Evolutionary conservation across 257 asterid species (phyloP), one percentile per base, ranked within the genome.

Genomic region (Gentiana macrophylla): DNA sequence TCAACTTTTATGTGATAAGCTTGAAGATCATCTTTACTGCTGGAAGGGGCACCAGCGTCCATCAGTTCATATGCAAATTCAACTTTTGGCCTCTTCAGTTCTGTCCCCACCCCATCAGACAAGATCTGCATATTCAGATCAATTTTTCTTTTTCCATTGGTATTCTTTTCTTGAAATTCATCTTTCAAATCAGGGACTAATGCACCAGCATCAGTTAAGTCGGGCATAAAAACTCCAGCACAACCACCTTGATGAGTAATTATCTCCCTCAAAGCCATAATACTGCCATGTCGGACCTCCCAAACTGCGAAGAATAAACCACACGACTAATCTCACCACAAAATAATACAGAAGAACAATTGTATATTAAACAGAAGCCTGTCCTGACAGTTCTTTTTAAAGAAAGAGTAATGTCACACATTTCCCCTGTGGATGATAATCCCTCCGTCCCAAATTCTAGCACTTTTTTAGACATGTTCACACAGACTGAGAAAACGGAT

Each of bases 201-300:
- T 53, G 62, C 56, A 60, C 67, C 67, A 72, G 61, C 68, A 55
- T 66, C 38, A 59, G 74, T 72, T 70, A 72, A 60, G 66, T 85
- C 91, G 58, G 93, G 82, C 69, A 79, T 58, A 52, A 84, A 47
- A 67, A 85, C 81, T 56, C 97, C 99, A 13, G 95, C 94, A 74
- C 79, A 73, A 68, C 86, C 88, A 68, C 97, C 99, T 80, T 92
- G 99, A 77, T 80, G 82, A 57, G 97, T 80, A 66, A 92, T 73
- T 72, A 88, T 92, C 81, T 92, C 99, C 72, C 99, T 81, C 62
- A 92, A 88, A 65, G 99, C 99, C 99, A 92, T 92, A 62, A 92
- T 77, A 72, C 99, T 85, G 70, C 99, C 99, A 79, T 92, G 99
- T 37, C 99, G 99, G 69, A 92, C 74, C 80, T 92, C 99, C 99